Evolutionary conservation across 192 early-diverging fungal species (phyloP).

Genomic region (Coemansia sp.): DNA sequence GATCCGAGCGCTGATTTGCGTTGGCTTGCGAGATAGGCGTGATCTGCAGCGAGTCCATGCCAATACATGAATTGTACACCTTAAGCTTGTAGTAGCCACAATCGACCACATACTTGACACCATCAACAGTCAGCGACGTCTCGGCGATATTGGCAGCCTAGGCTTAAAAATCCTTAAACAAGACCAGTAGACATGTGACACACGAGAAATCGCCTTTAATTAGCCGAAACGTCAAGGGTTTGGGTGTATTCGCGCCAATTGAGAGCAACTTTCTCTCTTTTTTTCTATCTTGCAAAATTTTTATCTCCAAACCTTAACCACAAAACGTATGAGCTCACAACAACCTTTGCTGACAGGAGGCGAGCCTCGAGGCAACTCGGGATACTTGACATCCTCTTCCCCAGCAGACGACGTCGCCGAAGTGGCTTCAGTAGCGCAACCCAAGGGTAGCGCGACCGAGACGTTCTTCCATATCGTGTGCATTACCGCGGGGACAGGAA

Average conservation of each 20-base stretch:
- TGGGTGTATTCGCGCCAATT: background rate
- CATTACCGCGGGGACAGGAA: slow-evolving; percentile 79
- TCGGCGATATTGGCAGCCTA: too few species aligned
- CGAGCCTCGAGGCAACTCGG: background rate
- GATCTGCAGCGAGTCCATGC: too few species aligned
- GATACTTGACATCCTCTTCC: background rate
- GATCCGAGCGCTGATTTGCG: too few species aligned
- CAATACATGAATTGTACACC: too few species aligned
- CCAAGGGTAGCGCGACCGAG: slow-evolving; percentile 36
- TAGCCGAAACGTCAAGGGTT: background rate
- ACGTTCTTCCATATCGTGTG: slow-evolving; percentile 62
- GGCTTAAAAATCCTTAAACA: too few species aligned
- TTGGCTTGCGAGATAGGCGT: too few species aligned
- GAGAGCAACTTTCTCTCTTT: background rate
- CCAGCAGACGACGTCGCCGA: background rate
- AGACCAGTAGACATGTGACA: background rate
- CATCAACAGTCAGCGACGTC: too few species aligned
- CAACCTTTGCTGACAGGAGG: background rate
- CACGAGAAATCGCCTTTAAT: background rate
- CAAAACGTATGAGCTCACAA: background rate
- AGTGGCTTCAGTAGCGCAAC: background rate
- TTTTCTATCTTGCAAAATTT: background rate
- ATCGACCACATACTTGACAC: too few species aligned
- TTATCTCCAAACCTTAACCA: background rate
- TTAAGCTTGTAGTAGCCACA: too few species aligned